These are phyloP conservation scores for Euphorbia peplus DNA, from an alignment of 345 rosid genomes.

Conservation along the genomic window DNA sequence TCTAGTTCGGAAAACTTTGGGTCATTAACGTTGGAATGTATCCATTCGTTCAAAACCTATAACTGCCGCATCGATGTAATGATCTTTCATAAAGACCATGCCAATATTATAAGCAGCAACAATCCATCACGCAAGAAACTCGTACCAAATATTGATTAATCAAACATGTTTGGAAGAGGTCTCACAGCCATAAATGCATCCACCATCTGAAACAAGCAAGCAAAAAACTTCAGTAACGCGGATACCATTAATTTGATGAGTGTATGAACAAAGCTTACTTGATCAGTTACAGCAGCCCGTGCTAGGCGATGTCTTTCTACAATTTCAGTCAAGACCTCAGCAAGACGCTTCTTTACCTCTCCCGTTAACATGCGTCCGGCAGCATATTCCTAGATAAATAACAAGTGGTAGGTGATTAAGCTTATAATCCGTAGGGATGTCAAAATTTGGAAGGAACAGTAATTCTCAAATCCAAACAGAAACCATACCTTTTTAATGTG, in stretches of 20 bases:
- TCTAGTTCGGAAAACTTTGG: neutral
- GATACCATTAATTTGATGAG: neutral
- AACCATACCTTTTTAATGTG: slow-evolving; percentile 65
- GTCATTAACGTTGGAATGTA: no score
- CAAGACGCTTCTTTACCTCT: slow-evolving; percentile 74
- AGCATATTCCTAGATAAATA: slow-evolving; percentile 59
- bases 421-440: neutral
- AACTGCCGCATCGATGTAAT: neutral
- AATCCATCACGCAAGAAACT: neutral
- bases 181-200: slow-evolving; percentile 90
- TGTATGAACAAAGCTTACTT: slow-evolving; percentile 41
- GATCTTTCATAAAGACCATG: neutral
- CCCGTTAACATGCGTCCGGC: slow-evolving; percentile 80
- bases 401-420: neutral
- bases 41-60: neutral
- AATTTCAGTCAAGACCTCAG: slow-evolving; percentile 58
- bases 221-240: neutral
- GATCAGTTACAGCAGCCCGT: slow-evolving; percentile 77
- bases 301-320: slow-evolving; percentile 82
- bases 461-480: neutral
- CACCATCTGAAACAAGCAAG: slow-evolving; percentile 58
- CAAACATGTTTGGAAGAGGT: slow-evolving; percentile 87
- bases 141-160: slow-evolving; percentile 28
- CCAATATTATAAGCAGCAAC: slow-evolving; percentile 3
- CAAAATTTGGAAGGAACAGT: neutral